Evolutionary conservation across 371 early-diverging fungal species (phyloP), one percentile per base, ranked within the genome.

Genomic region (Choanephora cucurbitarum): DNA sequence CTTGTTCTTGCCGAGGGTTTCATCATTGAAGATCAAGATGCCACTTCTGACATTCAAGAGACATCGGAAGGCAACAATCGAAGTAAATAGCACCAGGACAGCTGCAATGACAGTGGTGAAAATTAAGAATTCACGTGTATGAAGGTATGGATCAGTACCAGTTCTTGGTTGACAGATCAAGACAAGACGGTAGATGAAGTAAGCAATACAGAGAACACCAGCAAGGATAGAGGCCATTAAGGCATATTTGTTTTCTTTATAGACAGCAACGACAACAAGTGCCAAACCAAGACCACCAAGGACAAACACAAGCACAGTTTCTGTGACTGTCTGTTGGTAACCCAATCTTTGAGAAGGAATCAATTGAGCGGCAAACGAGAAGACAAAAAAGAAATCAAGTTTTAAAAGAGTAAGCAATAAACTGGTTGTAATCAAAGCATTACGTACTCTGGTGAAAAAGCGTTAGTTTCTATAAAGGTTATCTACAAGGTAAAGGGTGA

Each of bases 301-400:
- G 0, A 76, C 64, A 51, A 79, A 79, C 0, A 79, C 77, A 11
- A 79, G 28, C 3, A 72, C 60, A 0, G 71, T 70, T 49, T 79
- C 80, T 3, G 68, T 62, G 0, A 70, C 43, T 1, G 72, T 64
- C 14, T 70, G 66, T 23, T 70, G 62, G 28, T 79, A 79, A 1
- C 64, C 58, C 7, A 79, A 65, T 11, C 60, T 55, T 23, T 65
- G 60, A 8, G 80, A 76, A 17, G 80, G 80, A n/a, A 79, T 76
- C 22, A 79, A 59, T 44, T 79, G 80, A 5, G 77, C 76, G 8
- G 73, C 80, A 60, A 70, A 79, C 9, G 75, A 72, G 31, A 79
- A 79, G 3, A 76, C 62, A 59, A 79, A 79, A 42, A 67, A 79
- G 55, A 76, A 74, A 40, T 79, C 80, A 0, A 79, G 63, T 39